Evolutionary conservation across 2,329 filamentous ascomycete genomes (phyloP), one percentile per base, ranked within the genome.

Genomic region (Ophiostoma perfectum): DNA sequence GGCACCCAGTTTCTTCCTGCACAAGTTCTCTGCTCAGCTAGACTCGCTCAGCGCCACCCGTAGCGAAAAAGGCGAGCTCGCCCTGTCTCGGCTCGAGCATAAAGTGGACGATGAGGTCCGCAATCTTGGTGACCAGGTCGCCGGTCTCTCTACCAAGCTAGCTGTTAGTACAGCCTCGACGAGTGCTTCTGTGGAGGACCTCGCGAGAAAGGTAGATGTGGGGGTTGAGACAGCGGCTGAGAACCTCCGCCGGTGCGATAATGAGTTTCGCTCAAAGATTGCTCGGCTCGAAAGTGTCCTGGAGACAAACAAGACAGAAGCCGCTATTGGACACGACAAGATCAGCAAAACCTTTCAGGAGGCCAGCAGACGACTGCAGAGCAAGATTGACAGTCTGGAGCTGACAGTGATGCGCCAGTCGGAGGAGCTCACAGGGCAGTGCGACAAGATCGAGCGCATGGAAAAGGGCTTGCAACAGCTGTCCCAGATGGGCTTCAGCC

Each of bases 21-120:
- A 69, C 63, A 67, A 71, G 49, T 67, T 71, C 42, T 69, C 69
- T 0, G 64, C 64, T 5, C 70, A 71, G 60, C 45, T 73, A 4
- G 65, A 70, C 18, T 41, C 60, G 4, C 14, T 72, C 7, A 55
- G 67, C 12, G 47, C 65, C 16, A 8, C 58, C 2, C 68, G 65
- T 1, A 66, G 44, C 14, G 68, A 72, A 39, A 70, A 69, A 36
- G 63, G 38, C 45, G 70, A 71, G 42, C 62, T 69, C 14, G 65
- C 67, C 1, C 16, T 73, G 9, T 38, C 67, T 7, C 67, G 70
- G 18, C 60, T 72, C 7, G 65, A 71, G 45, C 67, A 72, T 65
- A 63, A 67, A 36, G 44, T 73, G 8, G 70, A 72, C 14, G 70
- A 73, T 16, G 72, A 72, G 27, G 38, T 70, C 42, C 67, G 64